A percentile compares a stretch with the other conserved stretches of the same genome.
Evolutionary conservation across 1,139 yeast species (phyloP).

Genomic region (Pichia sp.): DNA sequence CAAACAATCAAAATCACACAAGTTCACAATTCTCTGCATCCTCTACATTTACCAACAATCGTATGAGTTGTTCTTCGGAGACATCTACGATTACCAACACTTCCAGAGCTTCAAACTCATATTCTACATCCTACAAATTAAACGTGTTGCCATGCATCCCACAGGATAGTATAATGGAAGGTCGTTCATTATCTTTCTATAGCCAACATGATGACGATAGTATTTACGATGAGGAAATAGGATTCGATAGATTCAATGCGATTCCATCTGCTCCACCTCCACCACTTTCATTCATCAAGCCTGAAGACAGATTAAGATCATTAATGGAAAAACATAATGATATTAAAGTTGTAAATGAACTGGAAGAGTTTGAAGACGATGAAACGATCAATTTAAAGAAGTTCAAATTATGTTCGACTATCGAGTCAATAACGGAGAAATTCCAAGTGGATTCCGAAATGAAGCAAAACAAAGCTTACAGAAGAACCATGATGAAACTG

Average conservation of each 20-base stretch:
- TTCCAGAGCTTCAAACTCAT: not conserved
- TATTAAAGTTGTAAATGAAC: constrained; percentile 9
- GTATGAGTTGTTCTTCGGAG: constrained; percentile 10
- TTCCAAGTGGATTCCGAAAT: not conserved
- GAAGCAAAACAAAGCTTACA: no score
- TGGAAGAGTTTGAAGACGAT: constrained; percentile 11
- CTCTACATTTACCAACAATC: constrained; percentile 8
- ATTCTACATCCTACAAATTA: not conserved
- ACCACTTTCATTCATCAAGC: constrained; percentile 6
- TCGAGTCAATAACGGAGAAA: constrained; percentile 6
- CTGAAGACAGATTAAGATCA: constrained; percentile 11
- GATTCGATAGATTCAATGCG: not conserved
- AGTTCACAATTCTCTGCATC: constrained; percentile 1
- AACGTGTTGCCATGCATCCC: constrained; percentile 13
- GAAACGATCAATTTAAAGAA: constrained; percentile 5
- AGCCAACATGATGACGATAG: not conserved
- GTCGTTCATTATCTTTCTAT: not conserved
- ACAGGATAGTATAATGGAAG: not conserved
- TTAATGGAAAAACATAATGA: constrained; percentile 4
- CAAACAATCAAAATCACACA: constrained; percentile 1
- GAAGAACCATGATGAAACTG: no score
- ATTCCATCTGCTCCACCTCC: constrained; percentile 18
- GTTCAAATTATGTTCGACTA: constrained; percentile 6
- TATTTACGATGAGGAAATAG: not conserved
- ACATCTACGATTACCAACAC: constrained; percentile 1